A percentile compares a stretch with the other conserved stretches of the same genome.
Conservation (phyloP, 2,329 filamentous ascomycete species). For the Arthrobotrys megalospora region DNA sequence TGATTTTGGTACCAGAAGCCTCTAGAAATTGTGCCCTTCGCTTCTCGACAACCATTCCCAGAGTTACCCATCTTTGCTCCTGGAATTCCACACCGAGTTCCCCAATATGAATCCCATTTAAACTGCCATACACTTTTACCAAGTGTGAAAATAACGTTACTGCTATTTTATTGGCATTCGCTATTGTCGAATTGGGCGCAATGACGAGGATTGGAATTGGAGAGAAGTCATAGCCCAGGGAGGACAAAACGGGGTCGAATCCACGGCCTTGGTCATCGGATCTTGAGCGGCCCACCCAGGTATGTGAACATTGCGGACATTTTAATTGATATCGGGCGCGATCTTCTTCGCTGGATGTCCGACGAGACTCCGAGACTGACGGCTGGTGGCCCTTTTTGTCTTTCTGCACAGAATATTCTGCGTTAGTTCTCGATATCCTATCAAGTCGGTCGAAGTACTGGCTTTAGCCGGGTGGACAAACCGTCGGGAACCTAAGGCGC, state of each 20-base stretch:
- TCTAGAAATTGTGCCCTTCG: constrained; percentile 47
- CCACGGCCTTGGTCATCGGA: constrained; percentile 48
- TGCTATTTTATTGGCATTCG: constrained; percentile 51
- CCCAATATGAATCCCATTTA: constrained; percentile 52
- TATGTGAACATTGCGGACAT: constrained; percentile 57
- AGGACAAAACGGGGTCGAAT: constrained; percentile 38
- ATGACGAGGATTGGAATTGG: constrained; percentile 56
- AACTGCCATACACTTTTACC: constrained; percentile 50
- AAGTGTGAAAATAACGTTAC: constrained; percentile 50
- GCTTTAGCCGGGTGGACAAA: constrained; percentile 21
- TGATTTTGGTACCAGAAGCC: constrained; percentile 24
- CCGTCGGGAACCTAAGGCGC: constrained; percentile 55
- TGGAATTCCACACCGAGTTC: constrained; percentile 58
- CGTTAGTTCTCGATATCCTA: constrained; percentile 6
- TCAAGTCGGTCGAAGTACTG: background rate
- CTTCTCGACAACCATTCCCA: constrained; percentile 58
- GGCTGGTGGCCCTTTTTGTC: constrained; percentile 47
- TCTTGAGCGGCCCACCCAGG: constrained; percentile 28
- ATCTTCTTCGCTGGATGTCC: constrained; percentile 54
- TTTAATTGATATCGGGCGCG: constrained; percentile 42
- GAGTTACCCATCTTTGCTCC: constrained; percentile 57
- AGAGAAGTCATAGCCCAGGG: constrained; percentile 54
- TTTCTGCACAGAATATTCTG: constrained; percentile 24
- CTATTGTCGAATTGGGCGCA: constrained; percentile 52
- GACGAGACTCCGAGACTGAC: constrained; percentile 43